A percentile compares a stretch with the other conserved stretches of the same genome.
These are phyloP conservation scores for Anthoceros angustus DNA, from an alignment of 225 moss, liverwort and hornwort genomes.

Conservation along the genomic window DNA sequence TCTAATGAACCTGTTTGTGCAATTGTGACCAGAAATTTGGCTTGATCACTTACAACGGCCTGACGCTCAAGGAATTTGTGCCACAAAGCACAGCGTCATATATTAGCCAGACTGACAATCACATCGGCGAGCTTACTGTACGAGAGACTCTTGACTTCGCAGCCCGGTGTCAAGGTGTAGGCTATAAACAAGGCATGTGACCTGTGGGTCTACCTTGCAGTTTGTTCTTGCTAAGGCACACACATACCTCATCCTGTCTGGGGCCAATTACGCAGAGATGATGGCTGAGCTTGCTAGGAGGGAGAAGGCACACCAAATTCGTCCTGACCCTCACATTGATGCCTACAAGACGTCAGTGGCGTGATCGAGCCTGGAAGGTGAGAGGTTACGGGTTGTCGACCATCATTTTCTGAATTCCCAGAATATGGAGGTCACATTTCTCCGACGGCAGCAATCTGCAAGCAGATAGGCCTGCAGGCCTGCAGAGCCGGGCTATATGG, in stretches of 20 bases:
- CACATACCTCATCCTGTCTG: too few species aligned
- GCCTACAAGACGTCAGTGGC: conserved; percentile 41
- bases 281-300: conserved; percentile 27
- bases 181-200: too few species aligned
- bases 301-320: conserved; percentile 13
- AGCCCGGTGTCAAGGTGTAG: too few species aligned
- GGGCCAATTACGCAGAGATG: conserved; percentile 17
- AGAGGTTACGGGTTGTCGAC: not conserved
- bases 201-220: not conserved
- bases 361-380: too few species aligned
- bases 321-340: conserved; percentile 22
- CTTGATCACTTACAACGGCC: conserved; percentile 33
- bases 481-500: not conserved
- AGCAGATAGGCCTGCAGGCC: conserved; percentile 5
- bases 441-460: conserved; percentile 16
- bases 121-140: conserved; percentile 37
- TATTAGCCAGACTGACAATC: conserved; percentile 32
- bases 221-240: too few species aligned
- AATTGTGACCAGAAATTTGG: conserved; percentile 15
- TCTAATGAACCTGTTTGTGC: not conserved
- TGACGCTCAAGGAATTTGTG: conserved; percentile 21
- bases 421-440: conserved; percentile 19
- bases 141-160: too few species aligned
- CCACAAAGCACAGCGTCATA: conserved; percentile 27
- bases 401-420: conserved; percentile 16